A percentile compares a stretch with the other conserved stretches of the same genome.
phyloP scores from a whole-genome alignment of 2,329 filamentous ascomycete species.

The Emergomyces africanus region DNA sequence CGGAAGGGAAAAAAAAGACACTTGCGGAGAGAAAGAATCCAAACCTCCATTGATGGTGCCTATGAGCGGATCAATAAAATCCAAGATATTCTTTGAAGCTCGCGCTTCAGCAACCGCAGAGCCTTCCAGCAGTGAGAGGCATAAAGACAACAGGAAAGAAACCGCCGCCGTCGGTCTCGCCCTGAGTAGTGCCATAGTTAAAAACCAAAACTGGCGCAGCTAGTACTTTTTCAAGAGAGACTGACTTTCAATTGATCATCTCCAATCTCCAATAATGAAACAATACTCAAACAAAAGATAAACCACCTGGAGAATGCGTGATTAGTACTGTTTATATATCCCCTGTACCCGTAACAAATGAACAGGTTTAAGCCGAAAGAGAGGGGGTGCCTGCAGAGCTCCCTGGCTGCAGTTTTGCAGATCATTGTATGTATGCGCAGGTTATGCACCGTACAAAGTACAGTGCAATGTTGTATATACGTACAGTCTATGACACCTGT shows the following conservation, averaged over 20 bases:
- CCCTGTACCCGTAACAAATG: background rate
- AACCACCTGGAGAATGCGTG: no score
- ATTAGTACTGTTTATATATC: background rate
- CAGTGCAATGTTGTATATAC: background rate
- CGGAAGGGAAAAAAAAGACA: background rate
- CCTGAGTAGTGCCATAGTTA: background rate
- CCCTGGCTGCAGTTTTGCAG: background rate
- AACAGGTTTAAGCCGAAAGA: background rate
- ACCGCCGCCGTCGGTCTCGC: background rate
- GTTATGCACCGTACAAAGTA: background rate
- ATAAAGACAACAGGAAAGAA: background rate
- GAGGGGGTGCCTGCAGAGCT: background rate
- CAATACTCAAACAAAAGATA: background rate
- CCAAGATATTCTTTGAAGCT: constrained; percentile 16
- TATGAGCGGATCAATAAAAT: constrained; percentile 40
- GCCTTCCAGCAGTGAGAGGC: background rate
- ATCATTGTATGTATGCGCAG: background rate
- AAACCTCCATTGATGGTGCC: constrained; percentile 40
- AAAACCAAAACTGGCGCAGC: no score
- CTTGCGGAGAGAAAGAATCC: background rate
- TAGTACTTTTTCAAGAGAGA: background rate
- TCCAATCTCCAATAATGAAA: background rate
- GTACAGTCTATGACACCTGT: background rate
- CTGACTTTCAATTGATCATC: background rate
- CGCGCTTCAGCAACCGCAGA: background rate